phyloP scores from a whole-genome alignment of 306 rosid genomes.

The Cyamopsis tetragonoloba region DNA sequence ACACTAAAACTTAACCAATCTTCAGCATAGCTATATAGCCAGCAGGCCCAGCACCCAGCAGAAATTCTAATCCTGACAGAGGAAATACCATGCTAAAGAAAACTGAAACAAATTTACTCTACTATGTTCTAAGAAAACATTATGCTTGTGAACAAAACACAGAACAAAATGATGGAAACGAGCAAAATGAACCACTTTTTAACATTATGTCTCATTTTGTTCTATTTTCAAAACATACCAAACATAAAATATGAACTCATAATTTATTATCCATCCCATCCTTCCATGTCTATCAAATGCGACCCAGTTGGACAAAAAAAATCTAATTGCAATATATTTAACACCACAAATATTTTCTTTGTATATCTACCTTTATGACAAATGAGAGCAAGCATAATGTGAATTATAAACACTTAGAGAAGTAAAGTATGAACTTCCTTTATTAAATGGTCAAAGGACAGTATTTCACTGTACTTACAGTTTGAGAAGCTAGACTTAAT shows the following conservation, averaged over 20 bases:
- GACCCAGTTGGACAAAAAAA: no score
- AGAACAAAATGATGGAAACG: no score
- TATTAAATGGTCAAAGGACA: neutral
- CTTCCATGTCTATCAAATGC: no score
- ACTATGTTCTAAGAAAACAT: neutral
- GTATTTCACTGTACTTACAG: conserved; percentile 58
- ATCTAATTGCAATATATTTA: neutral
- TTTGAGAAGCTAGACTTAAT: conserved; percentile 83
- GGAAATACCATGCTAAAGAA: neutral
- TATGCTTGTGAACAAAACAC: no score
- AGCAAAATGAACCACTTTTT: no score
- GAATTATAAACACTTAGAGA: neutral
- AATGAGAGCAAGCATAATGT: neutral
- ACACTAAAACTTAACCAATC: neutral
- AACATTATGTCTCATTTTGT: no score
- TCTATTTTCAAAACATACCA: no score
- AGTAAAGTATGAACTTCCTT: neutral
- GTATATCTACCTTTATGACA: conserved; percentile 1
- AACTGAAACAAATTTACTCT: neutral
- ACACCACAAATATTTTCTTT: neutral
- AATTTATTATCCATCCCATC: no score
- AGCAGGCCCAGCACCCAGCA: no score
- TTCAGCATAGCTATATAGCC: neutral
- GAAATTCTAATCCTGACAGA: conserved; percentile 1
- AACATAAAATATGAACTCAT: no score